phyloP scores from a whole-genome alignment of 2,329 filamentous ascomycete species.

The Mycosphaerella sp. region DNA sequence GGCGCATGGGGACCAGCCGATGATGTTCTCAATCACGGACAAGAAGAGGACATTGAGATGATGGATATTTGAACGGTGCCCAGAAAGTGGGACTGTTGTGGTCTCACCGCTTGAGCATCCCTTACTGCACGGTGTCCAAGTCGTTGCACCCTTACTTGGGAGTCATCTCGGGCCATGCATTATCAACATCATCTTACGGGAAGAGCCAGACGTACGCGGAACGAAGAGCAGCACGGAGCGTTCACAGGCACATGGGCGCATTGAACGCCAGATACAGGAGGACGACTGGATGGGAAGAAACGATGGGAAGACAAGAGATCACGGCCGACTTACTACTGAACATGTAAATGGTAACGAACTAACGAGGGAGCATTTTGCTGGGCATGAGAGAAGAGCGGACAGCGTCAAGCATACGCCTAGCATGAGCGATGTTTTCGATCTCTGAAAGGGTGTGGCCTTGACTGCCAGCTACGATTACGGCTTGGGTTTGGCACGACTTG shows the following conservation, averaged over 20 bases:
- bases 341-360: slow-evolving; percentile 3
- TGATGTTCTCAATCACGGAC: slow-evolving; percentile 50
- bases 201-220: not conserved
- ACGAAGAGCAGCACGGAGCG: not conserved
- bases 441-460: not conserved
- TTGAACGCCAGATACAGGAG: not conserved
- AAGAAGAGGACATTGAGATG: slow-evolving; percentile 50
- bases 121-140: slow-evolving; percentile 4
- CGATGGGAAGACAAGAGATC: not conserved
- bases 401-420: not conserved
- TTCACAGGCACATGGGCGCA: not conserved
- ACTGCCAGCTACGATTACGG: not conserved
- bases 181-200: slow-evolving; percentile 1
- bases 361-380: slow-evolving; percentile 2
- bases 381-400: not conserved
- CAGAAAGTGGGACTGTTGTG: not conserved
- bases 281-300: not conserved
- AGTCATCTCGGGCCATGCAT: not conserved
- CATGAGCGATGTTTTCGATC: not conserved
- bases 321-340: slow-evolving; percentile 1
- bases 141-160: not conserved
- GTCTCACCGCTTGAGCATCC: slow-evolving; percentile 7
- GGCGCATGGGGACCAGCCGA: slow-evolving; percentile 86
- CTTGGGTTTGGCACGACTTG: not conserved
- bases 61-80: slow-evolving; percentile 43